Evolutionary conservation across 306 rosid species (phyloP), one percentile per base, ranked within the genome.

Genomic region (Prunus campanulata): DNA sequence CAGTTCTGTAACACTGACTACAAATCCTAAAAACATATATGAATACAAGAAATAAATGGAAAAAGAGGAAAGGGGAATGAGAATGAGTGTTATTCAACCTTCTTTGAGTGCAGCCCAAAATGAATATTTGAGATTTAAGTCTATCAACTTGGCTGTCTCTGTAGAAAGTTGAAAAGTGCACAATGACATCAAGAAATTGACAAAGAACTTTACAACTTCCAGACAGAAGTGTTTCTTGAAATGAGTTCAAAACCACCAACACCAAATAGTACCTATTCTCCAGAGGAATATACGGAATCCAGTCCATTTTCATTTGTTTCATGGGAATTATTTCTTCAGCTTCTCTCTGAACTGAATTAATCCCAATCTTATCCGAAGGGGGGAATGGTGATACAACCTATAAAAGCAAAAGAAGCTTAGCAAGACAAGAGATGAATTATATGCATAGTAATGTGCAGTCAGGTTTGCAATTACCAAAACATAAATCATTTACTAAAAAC

Each of bases 271-370:
- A 78, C 82, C 82, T 78, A 11, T 71, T 25, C 24, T 70, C 97
- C 18, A 93, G 22, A 24, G 97, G 97, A 88, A 93, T 88, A 80
- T 93, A 93, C 1, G 93, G 98, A 79, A 93, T 90, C 98, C 97
- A 93, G 57, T 88, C 98, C 98, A 93, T 93, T 84, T 93, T 93
- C 97, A 93, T 93, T 80, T 88, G 92, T 75, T 90, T 93, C 98
- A 91, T 91, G 75, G 98, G 98, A 72, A 93, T 83, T 56, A 90
- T 90, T 82, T 91, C 96, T 85, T 93, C 96, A 22, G 83, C 83
- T 80, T 93, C 97, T 78, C 96, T 90, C 81, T 93, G 98, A 79
- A 93, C 98, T 3, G 97, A 93, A 84, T 91, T 87, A 50, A 93
- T 86, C 70, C 97, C 98, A 63, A 93, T 91, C 83, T 91, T 90